Base-by-base conservation (phyloP, 306 rosid species). In the Vigna reflexopilosa region DNA sequence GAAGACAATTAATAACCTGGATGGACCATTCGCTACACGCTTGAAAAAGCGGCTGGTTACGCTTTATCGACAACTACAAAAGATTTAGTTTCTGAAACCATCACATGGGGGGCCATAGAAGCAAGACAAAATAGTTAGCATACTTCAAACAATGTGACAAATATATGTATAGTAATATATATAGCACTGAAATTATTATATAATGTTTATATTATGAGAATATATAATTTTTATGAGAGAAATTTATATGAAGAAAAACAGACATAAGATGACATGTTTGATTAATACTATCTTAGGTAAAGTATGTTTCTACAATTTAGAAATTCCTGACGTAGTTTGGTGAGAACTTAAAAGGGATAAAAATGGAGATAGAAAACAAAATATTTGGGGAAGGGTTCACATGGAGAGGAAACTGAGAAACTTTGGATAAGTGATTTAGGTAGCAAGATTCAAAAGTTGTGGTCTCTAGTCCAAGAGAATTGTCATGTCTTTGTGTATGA, bases 51-150 rank as follows among this genome's bases (percentile, higher is more conserved):
- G 80, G 88, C 56, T 86, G 76, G 80, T 69, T 71, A 72, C 77
- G 80, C 97, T 89, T 92, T 90, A 89, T 92, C 83, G 90, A 82
- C 93, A 76, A 82, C 85, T 85, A 78, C 94, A 82, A 90, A 90
- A 86, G 88, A 85, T 85, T 67, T 80, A 40, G 81, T 70, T 59
- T 76, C 81, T 82, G 85, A 82, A 87, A 82, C 73, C 63, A 34
- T 90, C 98, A 90, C 93, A 87, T 87, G 95, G 88, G 74, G 95
- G 83, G 81, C 76, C 83, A 75, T 67, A 61, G 83, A 75, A 87
- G 86, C 89, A 78, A 86, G 85, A 87, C 87, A 48, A 66, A 66
- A 45, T 73, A 40, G 3, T 42, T 42, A 40, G 1, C 28, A 26
- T 38, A 38, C 9, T 38, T 4, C 9, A 6, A 52, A 6, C 12